Evolutionary conservation across 768 basidiomycete genomes (phyloP).

Genomic region (Coprinellus micaceus): DNA sequence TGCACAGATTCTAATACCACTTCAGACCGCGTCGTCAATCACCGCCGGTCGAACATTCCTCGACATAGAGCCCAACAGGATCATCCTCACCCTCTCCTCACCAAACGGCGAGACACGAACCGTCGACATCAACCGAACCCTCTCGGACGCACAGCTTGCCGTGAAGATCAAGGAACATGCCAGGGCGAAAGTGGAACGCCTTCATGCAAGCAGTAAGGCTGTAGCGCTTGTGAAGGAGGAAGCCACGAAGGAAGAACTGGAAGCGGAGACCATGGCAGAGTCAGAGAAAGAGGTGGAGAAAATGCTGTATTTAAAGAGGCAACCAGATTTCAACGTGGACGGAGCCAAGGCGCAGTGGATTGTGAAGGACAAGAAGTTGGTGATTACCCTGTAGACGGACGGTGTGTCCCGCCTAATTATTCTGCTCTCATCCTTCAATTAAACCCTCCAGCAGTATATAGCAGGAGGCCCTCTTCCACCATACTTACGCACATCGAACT

Average conservation of each 20-base stretch:
- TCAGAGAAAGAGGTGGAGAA: constrained; percentile 29
- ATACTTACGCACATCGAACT: too few species aligned
- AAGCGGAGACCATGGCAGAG: constrained; percentile 21
- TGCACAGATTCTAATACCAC: constrained; percentile 1
- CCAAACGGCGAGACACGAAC: constrained; percentile 21
- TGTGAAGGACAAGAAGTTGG: constrained; percentile 47
- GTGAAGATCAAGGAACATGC: constrained; percentile 13
- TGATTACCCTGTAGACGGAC: constrained; percentile 37
- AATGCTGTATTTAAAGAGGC: constrained; percentile 50
- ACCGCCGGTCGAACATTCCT: constrained; percentile 46
- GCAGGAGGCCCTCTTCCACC: too few species aligned
- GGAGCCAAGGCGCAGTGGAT: constrained; percentile 66
- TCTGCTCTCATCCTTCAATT: too few species aligned
- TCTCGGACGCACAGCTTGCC: constrained; percentile 53
- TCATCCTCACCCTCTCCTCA: constrained; percentile 49
- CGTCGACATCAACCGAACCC: constrained; percentile 57
- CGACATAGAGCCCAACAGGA: constrained; percentile 60
- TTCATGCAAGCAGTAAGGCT: background rate
- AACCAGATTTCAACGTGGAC: constrained; percentile 59
- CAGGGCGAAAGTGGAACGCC: constrained; percentile 1
- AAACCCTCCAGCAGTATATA: too few species aligned
- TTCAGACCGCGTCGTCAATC: constrained; percentile 41
- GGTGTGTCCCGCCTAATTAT: too few species aligned
- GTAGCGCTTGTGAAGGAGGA: background rate
- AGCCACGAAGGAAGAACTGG: constrained; percentile 2